These are phyloP conservation scores for Alternaria gaisen DNA, from an alignment of 2,329 filamentous ascomycete genomes.

Conservation along the genomic window DNA sequence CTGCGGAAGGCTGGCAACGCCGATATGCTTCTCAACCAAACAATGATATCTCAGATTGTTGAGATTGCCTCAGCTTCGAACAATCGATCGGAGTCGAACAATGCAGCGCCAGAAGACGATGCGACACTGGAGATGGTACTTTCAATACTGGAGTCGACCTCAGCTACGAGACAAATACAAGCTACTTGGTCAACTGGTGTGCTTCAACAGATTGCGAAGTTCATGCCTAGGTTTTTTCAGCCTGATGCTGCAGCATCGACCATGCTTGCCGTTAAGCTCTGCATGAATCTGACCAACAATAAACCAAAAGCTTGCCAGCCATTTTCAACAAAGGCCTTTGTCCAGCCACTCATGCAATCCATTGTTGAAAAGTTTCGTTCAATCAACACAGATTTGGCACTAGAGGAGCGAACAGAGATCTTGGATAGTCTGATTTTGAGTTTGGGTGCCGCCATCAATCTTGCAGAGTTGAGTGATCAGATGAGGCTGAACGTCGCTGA, in stretches of 20 bases:
- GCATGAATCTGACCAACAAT: conserved; percentile 87
- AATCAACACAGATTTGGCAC: conserved; percentile 43
- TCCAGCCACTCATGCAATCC: conserved; percentile 50
- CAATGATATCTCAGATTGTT: conserved; percentile 51
- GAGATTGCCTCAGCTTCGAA: conserved; percentile 49
- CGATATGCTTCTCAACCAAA: conserved; percentile 57
- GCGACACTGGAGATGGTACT: conserved; percentile 53
- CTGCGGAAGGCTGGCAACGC: conserved; percentile 60
- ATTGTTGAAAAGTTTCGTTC: conserved; percentile 39
- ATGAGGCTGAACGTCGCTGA: conserved; percentile 55
- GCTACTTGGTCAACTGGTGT: conserved; percentile 54
- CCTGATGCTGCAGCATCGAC: conserved; percentile 26
- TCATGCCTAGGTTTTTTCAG: conserved; percentile 47
- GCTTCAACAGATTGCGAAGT: conserved; percentile 62
- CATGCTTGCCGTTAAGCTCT: conserved; percentile 70
- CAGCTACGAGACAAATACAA: conserved; percentile 54
- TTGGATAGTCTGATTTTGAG: conserved; percentile 79
- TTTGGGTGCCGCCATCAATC: conserved; percentile 85
- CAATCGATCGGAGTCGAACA: conserved; percentile 26
- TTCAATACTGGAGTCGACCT: conserved; percentile 63
- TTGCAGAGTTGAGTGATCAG: conserved; percentile 77
- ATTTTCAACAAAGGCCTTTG: conserved; percentile 67
- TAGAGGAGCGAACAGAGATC: conserved; percentile 62
- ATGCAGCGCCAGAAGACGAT: conserved; percentile 30
- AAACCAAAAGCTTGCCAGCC: conserved; percentile 72